phyloP scores from a whole-genome alignment of 2,329 filamentous ascomycete species.

The Colletotrichum acutatum region DNA sequence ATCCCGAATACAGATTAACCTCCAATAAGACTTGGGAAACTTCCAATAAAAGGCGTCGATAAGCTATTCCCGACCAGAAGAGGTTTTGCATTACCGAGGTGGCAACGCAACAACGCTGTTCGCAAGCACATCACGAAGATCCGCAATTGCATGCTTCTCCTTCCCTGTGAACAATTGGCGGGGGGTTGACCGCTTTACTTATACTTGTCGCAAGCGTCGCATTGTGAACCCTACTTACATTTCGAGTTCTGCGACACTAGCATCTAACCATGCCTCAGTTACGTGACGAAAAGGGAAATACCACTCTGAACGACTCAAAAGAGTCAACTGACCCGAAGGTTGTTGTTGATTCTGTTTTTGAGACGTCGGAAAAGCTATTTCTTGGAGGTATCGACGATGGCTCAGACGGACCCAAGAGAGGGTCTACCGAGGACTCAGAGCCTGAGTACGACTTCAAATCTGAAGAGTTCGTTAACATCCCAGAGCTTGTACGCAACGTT shows the following conservation, averaged over 20 bases:
- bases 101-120: background rate
- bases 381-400: conserved; percentile 7
- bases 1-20: background rate
- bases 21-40: background rate
- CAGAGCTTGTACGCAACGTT: conserved; percentile 58
- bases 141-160: conserved; percentile 28
- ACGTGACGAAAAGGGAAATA: conserved; percentile 4
- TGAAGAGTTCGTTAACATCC: conserved; percentile 28
- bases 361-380: conserved; percentile 19
- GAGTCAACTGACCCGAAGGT: background rate
- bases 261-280: conserved; percentile 11
- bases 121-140: conserved; percentile 26
- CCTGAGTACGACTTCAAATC: conserved; percentile 31
- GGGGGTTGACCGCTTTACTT: background rate
- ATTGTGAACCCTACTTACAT: background rate
- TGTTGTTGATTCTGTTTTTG: conserved; percentile 13
- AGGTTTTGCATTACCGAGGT: conserved; percentile 8
- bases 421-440: conserved; percentile 13
- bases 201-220: background rate
- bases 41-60: background rate
- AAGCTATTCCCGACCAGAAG: background rate
- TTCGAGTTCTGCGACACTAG: background rate
- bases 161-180: background rate
- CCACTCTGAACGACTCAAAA: background rate
- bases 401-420: background rate